Percentiles rank a stretch among this genome's conserved stretches.
Evolutionary conservation across 176 grass and related monocot species (phyloP).

Genomic region (Saccharum officinarum): DNA sequence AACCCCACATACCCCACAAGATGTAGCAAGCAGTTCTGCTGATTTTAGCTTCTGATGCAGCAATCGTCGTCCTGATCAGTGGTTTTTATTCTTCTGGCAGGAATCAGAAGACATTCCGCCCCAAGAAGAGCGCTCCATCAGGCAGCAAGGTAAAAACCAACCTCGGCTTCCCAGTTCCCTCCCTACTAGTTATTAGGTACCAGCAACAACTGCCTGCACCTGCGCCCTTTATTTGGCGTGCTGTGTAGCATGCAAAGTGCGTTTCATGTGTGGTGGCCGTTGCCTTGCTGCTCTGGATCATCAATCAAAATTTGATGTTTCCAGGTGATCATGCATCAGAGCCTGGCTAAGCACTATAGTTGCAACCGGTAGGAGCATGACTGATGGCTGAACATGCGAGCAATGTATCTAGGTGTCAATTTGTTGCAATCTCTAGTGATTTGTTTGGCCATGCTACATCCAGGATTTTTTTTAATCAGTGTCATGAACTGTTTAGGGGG

Average conservation of each 20-base stretch:
- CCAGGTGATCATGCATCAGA: background rate
- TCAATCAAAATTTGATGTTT: conserved; percentile 1
- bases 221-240: background rate
- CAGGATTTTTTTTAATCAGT: background rate
- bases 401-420: background rate
- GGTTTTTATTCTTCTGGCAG: conserved; percentile 25
- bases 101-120: conserved; percentile 97
- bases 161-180: background rate
- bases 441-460: background rate
- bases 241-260: background rate
- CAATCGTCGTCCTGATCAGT: background rate
- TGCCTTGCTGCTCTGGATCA: background rate
- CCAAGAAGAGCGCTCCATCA: conserved; percentile 97
- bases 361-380: background rate
- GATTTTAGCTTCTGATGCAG: background rate
- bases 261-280: background rate
- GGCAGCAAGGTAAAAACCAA: conserved; percentile 76
- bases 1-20: too few relatives aligned
- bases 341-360: background rate
- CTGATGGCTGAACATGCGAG: background rate
- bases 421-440: background rate
- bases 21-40: too few relatives aligned
- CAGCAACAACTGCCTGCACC: background rate
- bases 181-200: background rate
- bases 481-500: background rate